These are phyloP conservation scores for Panaeolus cyanescens DNA, from an alignment of 768 basidiomycete species.

Conservation along the genomic window DNA sequence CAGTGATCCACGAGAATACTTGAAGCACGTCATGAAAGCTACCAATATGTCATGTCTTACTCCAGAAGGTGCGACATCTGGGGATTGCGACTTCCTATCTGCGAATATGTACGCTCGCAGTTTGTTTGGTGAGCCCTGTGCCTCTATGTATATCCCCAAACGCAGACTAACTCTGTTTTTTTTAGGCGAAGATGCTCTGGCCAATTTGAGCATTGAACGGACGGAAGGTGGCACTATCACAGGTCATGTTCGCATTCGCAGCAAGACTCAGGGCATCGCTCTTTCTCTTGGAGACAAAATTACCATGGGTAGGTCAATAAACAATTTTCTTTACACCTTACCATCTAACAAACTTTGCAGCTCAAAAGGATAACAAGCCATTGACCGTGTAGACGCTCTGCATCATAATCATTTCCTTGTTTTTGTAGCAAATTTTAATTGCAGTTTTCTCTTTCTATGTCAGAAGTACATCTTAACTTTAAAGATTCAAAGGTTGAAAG, in stretches of 20 bases:
- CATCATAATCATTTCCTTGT: not conserved
- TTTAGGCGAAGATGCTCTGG: conserved; percentile 93
- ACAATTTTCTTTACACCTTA: not conserved
- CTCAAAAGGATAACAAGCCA: conserved; percentile 43
- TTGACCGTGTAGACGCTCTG: conserved; percentile 27
- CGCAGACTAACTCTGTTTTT: not conserved
- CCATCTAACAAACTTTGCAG: conserved; percentile 18
- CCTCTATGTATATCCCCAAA: not conserved
- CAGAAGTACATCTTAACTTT: too few relatives aligned
- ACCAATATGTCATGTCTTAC: conserved; percentile 99
- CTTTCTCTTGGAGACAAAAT: conserved; percentile 91
- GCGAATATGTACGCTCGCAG: conserved; percentile 97
- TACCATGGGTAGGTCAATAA: conserved; percentile 50
- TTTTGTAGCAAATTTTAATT: not conserved
- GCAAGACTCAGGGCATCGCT: conserved; percentile 98
- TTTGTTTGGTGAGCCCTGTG: conserved; percentile 74
- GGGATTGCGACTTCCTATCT: conserved; percentile 95
- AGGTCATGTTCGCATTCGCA: conserved; percentile 94
- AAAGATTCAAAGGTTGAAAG: not conserved
- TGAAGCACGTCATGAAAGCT: conserved; percentile 92
- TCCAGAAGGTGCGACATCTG: conserved; percentile 91
- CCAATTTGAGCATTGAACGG: conserved; percentile 91
- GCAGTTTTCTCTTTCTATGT: not conserved
- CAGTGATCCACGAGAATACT: conserved; percentile 86
- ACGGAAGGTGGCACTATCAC: conserved; percentile 80